phyloP scores from a whole-genome alignment of 768 basidiomycete species.

The Auriscalpium orientale region DNA sequence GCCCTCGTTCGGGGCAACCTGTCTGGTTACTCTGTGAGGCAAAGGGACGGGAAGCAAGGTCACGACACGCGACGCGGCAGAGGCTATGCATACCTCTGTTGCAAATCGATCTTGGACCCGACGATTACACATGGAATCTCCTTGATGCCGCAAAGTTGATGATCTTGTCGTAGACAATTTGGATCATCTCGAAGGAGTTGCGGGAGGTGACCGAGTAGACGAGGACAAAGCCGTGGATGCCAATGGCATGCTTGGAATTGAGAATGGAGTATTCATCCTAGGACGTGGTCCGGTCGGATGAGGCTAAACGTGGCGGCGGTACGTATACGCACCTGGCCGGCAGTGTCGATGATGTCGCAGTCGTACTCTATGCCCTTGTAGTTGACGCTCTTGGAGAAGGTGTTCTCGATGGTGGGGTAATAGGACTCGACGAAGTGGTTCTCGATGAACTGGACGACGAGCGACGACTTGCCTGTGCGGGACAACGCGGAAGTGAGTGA shows the following conservation, averaged over 20 bases:
- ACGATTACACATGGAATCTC: constrained; percentile 92
- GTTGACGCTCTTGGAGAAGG: constrained; percentile 75
- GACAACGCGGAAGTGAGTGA: constrained; percentile 6
- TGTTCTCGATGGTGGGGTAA: constrained; percentile 92
- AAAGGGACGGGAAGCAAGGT: background rate
- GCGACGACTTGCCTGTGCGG: constrained; percentile 81
- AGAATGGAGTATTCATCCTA: constrained; percentile 96
- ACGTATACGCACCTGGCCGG: constrained; percentile 70
- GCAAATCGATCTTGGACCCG: constrained; percentile 85
- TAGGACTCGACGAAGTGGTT: constrained; percentile 87
- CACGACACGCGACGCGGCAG: constrained; percentile 1
- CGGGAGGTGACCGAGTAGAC: constrained; percentile 91
- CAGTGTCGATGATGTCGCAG: constrained; percentile 97
- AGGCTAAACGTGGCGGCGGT: constrained; percentile 3
- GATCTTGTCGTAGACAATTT: constrained; percentile 91
- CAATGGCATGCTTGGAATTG: constrained; percentile 89
- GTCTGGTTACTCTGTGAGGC: constrained; percentile 39
- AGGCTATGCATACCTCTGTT: constrained; percentile 49
- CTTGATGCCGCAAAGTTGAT: constrained; percentile 72
- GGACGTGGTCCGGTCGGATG: background rate
- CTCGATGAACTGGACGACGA: constrained; percentile 90
- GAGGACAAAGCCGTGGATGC: constrained; percentile 94
- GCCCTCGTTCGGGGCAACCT: constrained; percentile 69
- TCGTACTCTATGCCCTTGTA: constrained; percentile 90
- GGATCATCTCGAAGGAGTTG: constrained; percentile 91